These are phyloP conservation scores for Sordaria brevicollis DNA, from an alignment of 495 filamentous ascomycete species.

Conservation along the genomic window DNA sequence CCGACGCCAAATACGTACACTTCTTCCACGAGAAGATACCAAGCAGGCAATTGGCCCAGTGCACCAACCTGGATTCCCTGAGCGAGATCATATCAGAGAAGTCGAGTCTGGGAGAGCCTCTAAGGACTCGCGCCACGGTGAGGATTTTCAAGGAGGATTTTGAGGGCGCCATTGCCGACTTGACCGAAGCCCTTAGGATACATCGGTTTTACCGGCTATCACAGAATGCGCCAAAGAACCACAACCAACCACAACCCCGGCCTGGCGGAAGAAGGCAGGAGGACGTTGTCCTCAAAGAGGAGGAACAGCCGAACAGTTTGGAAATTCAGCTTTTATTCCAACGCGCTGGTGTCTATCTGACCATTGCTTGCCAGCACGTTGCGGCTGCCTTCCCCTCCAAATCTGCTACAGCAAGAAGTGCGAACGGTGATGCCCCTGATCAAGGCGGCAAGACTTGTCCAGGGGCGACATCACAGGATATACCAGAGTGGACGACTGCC, in stretches of 20 bases:
- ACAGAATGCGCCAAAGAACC: conserved; percentile 30
- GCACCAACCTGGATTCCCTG: conserved; percentile 52
- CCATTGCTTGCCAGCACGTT: conserved; percentile 55
- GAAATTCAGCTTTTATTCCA: conserved; percentile 70
- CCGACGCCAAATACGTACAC: conserved; percentile 71
- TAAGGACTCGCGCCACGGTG: conserved; percentile 61
- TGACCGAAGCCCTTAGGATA: conserved; percentile 53
- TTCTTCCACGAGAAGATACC: conserved; percentile 87
- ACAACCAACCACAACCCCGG: background rate
- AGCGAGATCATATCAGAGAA: conserved; percentile 54
- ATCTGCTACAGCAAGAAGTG: background rate
- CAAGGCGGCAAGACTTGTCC: conserved; percentile 5
- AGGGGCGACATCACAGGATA: background rate
- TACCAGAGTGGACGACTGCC: conserved; percentile 8
- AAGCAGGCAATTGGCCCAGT: conserved; percentile 62
- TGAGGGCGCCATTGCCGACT: conserved; percentile 53
- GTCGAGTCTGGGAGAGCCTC: conserved; percentile 52
- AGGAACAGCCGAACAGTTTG: conserved; percentile 61
- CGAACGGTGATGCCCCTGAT: background rate
- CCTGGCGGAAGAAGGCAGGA: conserved; percentile 29
- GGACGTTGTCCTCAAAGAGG: conserved; percentile 50
- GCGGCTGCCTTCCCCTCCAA: conserved; percentile 1
- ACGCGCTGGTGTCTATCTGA: conserved; percentile 61
- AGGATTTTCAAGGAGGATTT: conserved; percentile 67
- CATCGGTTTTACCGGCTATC: conserved; percentile 40